Conservation (phyloP, 2,329 filamentous ascomycete species). For the Xylariaceae sp. region DNA sequence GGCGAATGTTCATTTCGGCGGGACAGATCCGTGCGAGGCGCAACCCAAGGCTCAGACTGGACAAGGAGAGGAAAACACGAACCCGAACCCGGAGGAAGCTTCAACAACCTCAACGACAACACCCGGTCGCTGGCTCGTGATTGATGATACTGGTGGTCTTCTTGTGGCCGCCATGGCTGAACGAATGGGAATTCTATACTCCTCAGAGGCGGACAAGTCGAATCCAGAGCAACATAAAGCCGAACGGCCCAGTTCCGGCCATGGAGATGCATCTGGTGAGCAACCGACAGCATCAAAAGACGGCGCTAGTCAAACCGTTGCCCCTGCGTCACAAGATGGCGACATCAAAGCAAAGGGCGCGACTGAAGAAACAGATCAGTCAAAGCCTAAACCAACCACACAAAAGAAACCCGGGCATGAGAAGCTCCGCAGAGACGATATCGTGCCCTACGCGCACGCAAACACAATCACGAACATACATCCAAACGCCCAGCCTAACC, state of each 20-base stretch:
- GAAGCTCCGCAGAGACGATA: conserved; percentile 35
- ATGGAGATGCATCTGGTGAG: not conserved
- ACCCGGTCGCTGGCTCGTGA: conserved; percentile 65
- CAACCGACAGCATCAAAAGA: not conserved
- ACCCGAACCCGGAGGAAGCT: conserved; percentile 26
- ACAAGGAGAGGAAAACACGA: conserved; percentile 18
- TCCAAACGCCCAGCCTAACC: conserved; percentile 77
- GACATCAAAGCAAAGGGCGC: not conserved
- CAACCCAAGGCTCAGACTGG: conserved; percentile 17
- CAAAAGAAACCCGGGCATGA: conserved; percentile 10
- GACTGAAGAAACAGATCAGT: conserved; percentile 1
- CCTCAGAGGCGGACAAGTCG: conserved; percentile 23
- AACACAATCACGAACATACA: conserved; percentile 81
- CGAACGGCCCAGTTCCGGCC: not conserved
- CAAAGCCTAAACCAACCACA: conserved; percentile 11
- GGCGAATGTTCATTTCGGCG: conserved; percentile 80
- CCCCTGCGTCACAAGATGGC: not conserved
- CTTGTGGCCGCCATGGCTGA: conserved; percentile 81
- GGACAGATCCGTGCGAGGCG: conserved; percentile 31
- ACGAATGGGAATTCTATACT: conserved; percentile 74
- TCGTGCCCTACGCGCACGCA: conserved; percentile 59
- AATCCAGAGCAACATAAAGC: conserved; percentile 4
- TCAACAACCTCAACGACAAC: conserved; percentile 15
- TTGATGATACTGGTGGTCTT: conserved; percentile 82
- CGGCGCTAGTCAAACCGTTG: not conserved